These are phyloP conservation scores for Suillus paluster DNA, from an alignment of 768 basidiomycete species.

Conservation along the genomic window DNA sequence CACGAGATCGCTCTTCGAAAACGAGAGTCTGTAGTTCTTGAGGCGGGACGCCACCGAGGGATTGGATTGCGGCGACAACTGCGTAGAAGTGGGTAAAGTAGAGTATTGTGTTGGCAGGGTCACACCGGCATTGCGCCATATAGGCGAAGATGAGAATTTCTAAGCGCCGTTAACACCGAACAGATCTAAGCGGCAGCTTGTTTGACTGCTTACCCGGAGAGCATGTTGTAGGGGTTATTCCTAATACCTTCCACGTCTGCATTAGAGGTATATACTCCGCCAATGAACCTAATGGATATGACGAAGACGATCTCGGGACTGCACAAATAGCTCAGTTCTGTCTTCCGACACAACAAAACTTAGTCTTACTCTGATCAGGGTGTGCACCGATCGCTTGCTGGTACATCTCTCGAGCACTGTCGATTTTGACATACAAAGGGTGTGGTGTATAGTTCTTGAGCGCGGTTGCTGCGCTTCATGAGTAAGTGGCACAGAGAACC, in stretches of 20 bases:
- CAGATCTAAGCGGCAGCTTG: not conserved
- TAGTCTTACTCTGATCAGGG: conserved; percentile 68
- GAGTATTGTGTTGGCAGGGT: conserved; percentile 61
- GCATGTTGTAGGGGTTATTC: conserved; percentile 69
- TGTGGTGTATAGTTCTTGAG: conserved; percentile 49
- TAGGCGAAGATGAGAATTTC: conserved; percentile 82
- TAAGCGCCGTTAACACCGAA: conserved; percentile 31
- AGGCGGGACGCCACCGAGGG: conserved; percentile 50
- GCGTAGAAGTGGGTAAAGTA: conserved; percentile 66
- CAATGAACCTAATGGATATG: conserved; percentile 36
- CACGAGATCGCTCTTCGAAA: conserved; percentile 62
- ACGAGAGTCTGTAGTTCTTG: conserved; percentile 60
- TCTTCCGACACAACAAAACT: not conserved
- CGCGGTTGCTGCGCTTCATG: conserved; percentile 43
- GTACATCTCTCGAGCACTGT: conserved; percentile 70
- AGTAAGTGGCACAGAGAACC: conserved; percentile 15
- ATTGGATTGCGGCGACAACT: conserved; percentile 55
- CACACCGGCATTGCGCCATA: conserved; percentile 79
- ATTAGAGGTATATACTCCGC: conserved; percentile 44
- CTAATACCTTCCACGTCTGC: conserved; percentile 52
- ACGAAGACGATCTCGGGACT: conserved; percentile 61
- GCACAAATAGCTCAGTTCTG: conserved; percentile 18
- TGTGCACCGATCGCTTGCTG: conserved; percentile 77
- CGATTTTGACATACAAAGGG: conserved; percentile 53
- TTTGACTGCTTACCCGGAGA: conserved; percentile 54